These are phyloP conservation scores for Sequoia sempervirens DNA, from an alignment of 75 land plant species.

Conservation along the genomic window DNA sequence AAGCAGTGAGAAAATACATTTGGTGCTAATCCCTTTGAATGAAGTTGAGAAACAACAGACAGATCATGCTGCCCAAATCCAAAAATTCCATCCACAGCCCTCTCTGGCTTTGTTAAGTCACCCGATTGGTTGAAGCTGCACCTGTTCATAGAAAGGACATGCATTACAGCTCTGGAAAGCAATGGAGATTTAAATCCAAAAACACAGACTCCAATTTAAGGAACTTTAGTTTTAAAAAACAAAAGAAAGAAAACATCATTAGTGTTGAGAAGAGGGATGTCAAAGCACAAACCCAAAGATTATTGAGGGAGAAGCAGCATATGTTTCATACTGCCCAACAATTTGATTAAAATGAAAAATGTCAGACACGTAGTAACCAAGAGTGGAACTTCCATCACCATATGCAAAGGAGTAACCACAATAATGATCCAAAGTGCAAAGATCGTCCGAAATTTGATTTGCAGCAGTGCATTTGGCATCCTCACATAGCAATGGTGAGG, in stretches of 20 bases:
- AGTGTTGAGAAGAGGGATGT: not conserved
- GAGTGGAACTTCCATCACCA: constrained; percentile 90
- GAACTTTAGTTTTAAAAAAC: not conserved
- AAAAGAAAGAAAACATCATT: not conserved
- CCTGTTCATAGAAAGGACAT: constrained; percentile 34
- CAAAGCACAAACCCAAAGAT: constrained; percentile 59
- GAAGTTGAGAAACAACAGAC: constrained; percentile 74
- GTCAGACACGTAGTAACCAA: constrained; percentile 76
- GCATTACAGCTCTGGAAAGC: not conserved
- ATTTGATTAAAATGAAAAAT: constrained; percentile 46
- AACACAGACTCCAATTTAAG: not conserved
- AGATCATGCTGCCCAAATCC: constrained; percentile 79
- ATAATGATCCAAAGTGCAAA: constrained; percentile 29
- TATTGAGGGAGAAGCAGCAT: constrained; percentile 58
- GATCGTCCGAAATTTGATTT: constrained; percentile 26
- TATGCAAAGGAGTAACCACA: constrained; percentile 70
- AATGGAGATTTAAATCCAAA: not conserved
- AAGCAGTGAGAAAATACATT: constrained; percentile 84
- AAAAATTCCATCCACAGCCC: constrained; percentile 89
- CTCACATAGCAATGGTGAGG: constrained; percentile 42
- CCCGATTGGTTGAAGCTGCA: constrained; percentile 80
- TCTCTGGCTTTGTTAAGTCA: constrained; percentile 56
- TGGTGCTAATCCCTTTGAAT: constrained; percentile 55
- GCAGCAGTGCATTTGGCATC: constrained; percentile 34
- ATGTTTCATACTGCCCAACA: constrained; percentile 18